These are phyloP conservation scores for Metarhizium sp. DNA, from an alignment of 2,329 filamentous ascomycete genomes.

Conservation along the genomic window DNA sequence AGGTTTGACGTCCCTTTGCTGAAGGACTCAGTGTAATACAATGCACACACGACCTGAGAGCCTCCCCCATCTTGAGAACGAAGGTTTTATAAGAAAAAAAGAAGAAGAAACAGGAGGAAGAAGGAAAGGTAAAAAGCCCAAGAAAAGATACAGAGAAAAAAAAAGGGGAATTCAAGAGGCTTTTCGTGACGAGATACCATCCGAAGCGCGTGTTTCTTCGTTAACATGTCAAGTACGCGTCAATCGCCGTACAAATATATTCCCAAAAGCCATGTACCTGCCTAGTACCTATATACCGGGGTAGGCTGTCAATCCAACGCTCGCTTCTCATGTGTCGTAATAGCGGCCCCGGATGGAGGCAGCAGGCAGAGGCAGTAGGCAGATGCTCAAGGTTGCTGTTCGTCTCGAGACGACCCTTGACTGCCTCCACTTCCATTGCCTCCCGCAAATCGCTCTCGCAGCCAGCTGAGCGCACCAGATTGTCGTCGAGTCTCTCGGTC, in stretches of 20 bases:
- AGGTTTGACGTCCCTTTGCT: not conserved
- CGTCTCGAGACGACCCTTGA: slow-evolving; percentile 19
- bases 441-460: slow-evolving; percentile 30
- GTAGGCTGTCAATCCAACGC: no score
- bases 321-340: no score
- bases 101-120: not conserved
- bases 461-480: slow-evolving; percentile 32
- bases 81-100: not conserved
- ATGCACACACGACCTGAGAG: not conserved
- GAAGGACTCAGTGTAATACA: not conserved
- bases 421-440: slow-evolving; percentile 17
- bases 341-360: no score
- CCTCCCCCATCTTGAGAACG: not conserved
- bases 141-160: not conserved
- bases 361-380: no score
- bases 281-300: no score
- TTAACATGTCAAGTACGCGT: not conserved
- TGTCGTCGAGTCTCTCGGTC: slow-evolving; percentile 22
- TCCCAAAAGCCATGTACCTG: no score
- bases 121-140: not conserved
- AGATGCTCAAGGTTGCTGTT: slow-evolving; percentile 12
- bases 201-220: not conserved
- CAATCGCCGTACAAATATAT: no score
- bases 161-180: not conserved
- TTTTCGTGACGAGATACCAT: not conserved